A percentile compares a stretch with the other conserved stretches of the same genome.
Evolutionary conservation across 495 filamentous ascomycete species (phyloP).

Genomic region (Penicillium silybi): DNA sequence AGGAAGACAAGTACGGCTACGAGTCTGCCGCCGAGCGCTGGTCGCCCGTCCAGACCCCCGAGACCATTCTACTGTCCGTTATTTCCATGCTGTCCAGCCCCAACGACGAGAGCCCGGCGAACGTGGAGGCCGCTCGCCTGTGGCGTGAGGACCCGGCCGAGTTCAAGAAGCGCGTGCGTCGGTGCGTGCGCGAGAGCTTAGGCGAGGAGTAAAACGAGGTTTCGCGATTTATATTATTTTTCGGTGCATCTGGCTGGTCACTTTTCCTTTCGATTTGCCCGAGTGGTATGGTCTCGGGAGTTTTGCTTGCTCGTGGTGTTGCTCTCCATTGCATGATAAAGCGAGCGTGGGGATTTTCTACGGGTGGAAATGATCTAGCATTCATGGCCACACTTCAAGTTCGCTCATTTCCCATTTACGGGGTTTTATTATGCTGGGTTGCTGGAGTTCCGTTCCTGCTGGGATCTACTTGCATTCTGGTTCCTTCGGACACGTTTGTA

Average conservation of each 20-base stretch:
- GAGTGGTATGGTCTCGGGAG: neutral
- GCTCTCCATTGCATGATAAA: constrained; percentile 22
- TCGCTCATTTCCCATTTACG: neutral
- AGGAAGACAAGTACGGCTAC: constrained; percentile 95
- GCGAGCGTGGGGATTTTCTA: constrained; percentile 12
- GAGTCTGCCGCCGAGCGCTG: constrained; percentile 89
- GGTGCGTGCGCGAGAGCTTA: constrained; percentile 78
- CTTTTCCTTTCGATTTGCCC: constrained; percentile 2
- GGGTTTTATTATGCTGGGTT: constrained; percentile 1
- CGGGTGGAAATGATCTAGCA: constrained; percentile 10
- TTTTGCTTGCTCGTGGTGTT: constrained; percentile 8
- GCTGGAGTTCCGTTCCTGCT: neutral
- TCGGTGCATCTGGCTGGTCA: constrained; percentile 19
- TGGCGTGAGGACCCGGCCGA: constrained; percentile 82
- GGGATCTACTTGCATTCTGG: neutral
- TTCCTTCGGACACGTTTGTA: neutral
- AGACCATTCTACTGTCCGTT: constrained; percentile 88
- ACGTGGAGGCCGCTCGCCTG: constrained; percentile 84
- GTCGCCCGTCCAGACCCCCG: constrained; percentile 95
- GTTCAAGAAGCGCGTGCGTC: constrained; percentile 70
- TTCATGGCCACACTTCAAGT: constrained; percentile 3
- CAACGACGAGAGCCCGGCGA: constrained; percentile 93
- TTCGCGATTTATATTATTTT: constrained; percentile 2
- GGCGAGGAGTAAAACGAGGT: constrained; percentile 55
- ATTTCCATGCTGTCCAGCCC: constrained; percentile 91